Conservation (phyloP, 2,329 filamentous ascomycete species). For the Aureobasidium musti region DNA sequence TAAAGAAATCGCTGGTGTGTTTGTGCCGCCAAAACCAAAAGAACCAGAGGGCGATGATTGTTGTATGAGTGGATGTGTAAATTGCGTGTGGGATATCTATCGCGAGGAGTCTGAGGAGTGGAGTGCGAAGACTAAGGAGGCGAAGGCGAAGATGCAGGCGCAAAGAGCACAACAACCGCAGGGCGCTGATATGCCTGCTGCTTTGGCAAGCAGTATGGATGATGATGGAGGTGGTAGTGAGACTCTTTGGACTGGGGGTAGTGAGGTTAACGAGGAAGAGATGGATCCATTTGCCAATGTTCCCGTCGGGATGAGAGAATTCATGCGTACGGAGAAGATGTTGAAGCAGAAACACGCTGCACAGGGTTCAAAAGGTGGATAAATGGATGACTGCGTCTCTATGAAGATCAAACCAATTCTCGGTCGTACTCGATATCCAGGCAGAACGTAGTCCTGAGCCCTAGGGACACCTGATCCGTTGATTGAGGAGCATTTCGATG, state of each 20-base stretch:
- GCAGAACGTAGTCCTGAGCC: no score
- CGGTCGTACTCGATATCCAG: no score
- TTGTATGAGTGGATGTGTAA: constrained; percentile 98
- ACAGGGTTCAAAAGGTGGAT: not conserved
- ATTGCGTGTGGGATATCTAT: constrained; percentile 94
- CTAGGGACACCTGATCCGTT: no score
- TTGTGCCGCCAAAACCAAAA: constrained; percentile 77
- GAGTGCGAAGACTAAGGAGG: constrained; percentile 66
- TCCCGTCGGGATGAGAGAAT: constrained; percentile 90
- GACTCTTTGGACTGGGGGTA: constrained; percentile 61
- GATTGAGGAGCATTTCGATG: no score
- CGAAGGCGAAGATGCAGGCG: constrained; percentile 56
- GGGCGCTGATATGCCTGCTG: constrained; percentile 47
- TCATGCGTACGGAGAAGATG: constrained; percentile 95
- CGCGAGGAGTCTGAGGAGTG: constrained; percentile 92
- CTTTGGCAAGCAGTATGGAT: constrained; percentile 66
- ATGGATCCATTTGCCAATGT: constrained; percentile 72
- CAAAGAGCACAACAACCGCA: constrained; percentile 39
- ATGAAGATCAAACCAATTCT: no score
- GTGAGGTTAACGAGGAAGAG: constrained; percentile 38
- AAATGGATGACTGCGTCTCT: no score
- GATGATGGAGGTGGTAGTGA: constrained; percentile 77
- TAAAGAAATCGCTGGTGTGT: constrained; percentile 71
- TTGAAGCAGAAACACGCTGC: constrained; percentile 60
- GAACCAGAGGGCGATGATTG: constrained; percentile 98